Percentiles rank a stretch among this genome's conserved stretches.
These are phyloP conservation scores for Rhexocercosporidium sp. DNA, from an alignment of 2,329 filamentous ascomycete genomes.

Conservation along the genomic window DNA sequence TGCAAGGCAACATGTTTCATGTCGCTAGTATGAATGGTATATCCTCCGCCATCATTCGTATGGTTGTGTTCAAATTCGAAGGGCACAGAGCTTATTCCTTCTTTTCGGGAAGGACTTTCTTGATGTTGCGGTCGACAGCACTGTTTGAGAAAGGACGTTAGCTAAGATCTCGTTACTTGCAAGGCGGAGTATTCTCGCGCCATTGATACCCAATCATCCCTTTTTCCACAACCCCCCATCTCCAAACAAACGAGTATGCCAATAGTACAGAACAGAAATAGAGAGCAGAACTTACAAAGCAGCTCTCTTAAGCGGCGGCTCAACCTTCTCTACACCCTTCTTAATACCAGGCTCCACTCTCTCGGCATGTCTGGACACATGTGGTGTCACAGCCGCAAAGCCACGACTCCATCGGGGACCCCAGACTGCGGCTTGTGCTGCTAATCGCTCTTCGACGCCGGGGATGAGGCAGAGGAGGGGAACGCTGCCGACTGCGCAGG, in stretches of 20 bases:
- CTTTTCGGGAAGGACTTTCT: slow-evolving; percentile 23
- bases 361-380: slow-evolving; percentile 19
- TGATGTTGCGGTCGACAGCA: slow-evolving; percentile 30
- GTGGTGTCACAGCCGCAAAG: slow-evolving; percentile 22
- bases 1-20: neutral
- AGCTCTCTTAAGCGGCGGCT: slow-evolving; percentile 34
- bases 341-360: slow-evolving; percentile 28
- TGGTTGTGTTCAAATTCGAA: neutral
- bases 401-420: slow-evolving; percentile 33
- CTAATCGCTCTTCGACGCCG: slow-evolving; percentile 32
- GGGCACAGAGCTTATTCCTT: neutral
- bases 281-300: slow-evolving; percentile 29
- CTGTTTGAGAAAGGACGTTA: slow-evolving; percentile 12
- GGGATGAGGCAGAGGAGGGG: slow-evolving; percentile 35
- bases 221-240: neutral
- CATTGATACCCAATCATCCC: neutral
- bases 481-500: slow-evolving; percentile 24
- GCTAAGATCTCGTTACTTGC: neutral
- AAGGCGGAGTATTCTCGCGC: neutral
- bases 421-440: slow-evolving; percentile 34
- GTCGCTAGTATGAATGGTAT: neutral
- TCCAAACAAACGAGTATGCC: no score
- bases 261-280: no score
- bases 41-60: neutral
- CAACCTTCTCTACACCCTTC: slow-evolving; percentile 27